These are phyloP conservation scores for Magnaporthiopsis incrustans DNA, from an alignment of 2,329 filamentous ascomycete genomes.

Conservation along the genomic window DNA sequence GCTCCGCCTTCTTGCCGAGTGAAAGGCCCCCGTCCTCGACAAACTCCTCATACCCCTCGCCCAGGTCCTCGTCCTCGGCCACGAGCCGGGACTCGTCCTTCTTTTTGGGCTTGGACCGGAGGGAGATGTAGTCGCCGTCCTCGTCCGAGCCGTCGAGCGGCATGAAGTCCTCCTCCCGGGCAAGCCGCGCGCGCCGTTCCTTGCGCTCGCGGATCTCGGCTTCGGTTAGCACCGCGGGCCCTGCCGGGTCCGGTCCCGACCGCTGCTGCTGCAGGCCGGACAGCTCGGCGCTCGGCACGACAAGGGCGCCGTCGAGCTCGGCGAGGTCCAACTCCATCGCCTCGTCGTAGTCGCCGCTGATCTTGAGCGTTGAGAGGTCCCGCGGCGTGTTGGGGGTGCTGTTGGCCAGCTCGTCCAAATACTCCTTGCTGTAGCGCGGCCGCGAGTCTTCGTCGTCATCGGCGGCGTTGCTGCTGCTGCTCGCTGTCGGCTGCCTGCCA, in stretches of 20 bases:
- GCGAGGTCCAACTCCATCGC: conserved; percentile 50
- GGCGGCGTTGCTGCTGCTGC: conserved; percentile 22
- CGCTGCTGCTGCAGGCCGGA: conserved; percentile 15
- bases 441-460: conserved; percentile 49
- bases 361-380: conserved; percentile 39
- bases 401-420: conserved; percentile 75
- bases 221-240: conserved; percentile 59
- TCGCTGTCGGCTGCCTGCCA: conserved; percentile 43
- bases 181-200: conserved; percentile 73
- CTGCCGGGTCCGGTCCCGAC: conserved; percentile 10
- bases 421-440: conserved; percentile 79
- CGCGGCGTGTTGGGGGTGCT: conserved; percentile 79
- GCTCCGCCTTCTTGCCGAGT: conserved; percentile 71
- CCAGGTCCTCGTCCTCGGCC: conserved; percentile 82
- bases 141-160: conserved; percentile 53
- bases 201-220: conserved; percentile 88
- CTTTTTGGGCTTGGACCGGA: conserved; percentile 39
- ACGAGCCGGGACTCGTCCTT: conserved; percentile 68
- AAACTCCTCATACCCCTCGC: conserved; percentile 88
- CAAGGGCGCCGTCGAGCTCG: conserved; percentile 54
- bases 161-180: conserved; percentile 59
- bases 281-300: conserved; percentile 47
- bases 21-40: conserved; percentile 77
- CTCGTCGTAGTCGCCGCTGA: conserved; percentile 35
- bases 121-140: conserved; percentile 21